Conservation (phyloP, 345 rosid species). For the Eucalyptus erythrocorys region DNA sequence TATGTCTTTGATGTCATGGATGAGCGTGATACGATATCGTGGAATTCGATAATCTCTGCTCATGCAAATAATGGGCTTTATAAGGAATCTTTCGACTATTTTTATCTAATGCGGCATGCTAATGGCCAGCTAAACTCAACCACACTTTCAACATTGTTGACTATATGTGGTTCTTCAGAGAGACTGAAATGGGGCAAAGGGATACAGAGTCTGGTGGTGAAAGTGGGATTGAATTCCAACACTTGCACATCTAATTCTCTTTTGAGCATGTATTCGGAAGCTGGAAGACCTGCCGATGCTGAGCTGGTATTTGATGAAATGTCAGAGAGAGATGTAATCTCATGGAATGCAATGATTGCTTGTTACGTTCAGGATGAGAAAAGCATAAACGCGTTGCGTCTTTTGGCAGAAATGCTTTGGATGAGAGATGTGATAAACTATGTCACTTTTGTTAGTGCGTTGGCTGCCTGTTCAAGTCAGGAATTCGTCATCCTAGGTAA, state of each 20-base stretch:
- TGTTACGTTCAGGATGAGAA: constrained; percentile 50
- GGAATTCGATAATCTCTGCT: constrained; percentile 67
- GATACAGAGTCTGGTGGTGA: constrained; percentile 50
- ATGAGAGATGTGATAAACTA: constrained; percentile 18
- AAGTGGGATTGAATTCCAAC: constrained; percentile 39
- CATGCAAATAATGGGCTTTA: constrained; percentile 36
- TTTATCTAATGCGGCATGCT: constrained; percentile 40
- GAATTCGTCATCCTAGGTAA: constrained; percentile 34
- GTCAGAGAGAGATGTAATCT: constrained; percentile 56
- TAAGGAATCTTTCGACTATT: constrained; percentile 32
- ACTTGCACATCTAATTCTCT: constrained; percentile 56
- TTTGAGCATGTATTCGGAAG: constrained; percentile 59
- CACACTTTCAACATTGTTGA: constrained; percentile 58
- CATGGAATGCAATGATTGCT: constrained; percentile 75
- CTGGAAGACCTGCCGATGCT: constrained; percentile 47
- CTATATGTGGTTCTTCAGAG: constrained; percentile 45
- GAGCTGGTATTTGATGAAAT: constrained; percentile 50
- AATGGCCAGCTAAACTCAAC: constrained; percentile 42
- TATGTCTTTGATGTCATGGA: constrained; percentile 38
- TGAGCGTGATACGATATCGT: constrained; percentile 63
- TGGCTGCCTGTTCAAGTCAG: constrained; percentile 56
- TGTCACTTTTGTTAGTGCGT: constrained; percentile 72
- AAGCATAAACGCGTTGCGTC: constrained; percentile 32
- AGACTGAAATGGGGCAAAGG: constrained; percentile 62
- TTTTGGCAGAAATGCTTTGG: constrained; percentile 33